Evolutionary conservation across 2,329 filamentous ascomycete species (phyloP).

Genomic region (Trichoderma sp.): DNA sequence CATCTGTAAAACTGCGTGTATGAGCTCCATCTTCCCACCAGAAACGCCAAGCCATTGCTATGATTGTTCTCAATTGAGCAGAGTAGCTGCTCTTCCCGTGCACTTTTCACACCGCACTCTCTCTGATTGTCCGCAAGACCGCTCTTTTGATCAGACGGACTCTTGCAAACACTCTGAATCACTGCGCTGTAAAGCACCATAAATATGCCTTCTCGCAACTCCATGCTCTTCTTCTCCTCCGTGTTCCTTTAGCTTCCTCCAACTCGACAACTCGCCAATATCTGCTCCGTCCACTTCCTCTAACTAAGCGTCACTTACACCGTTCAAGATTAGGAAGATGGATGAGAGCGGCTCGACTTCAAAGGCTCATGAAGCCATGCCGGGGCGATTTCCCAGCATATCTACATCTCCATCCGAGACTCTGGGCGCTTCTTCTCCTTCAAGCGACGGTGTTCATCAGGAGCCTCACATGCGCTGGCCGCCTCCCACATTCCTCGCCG

Average conservation of each 20-base stretch:
- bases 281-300: not conserved
- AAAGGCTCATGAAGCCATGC: not conserved
- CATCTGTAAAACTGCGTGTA: not conserved
- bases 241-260: not conserved
- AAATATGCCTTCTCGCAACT: not conserved
- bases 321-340: not conserved
- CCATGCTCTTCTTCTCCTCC: not conserved
- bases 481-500: not conserved
- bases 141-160: not conserved
- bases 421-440: not conserved
- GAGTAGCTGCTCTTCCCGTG: not conserved
- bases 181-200: conserved; percentile 6
- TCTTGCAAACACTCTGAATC: conserved; percentile 15
- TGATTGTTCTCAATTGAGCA: not conserved
- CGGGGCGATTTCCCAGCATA: not conserved
- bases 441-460: not conserved
- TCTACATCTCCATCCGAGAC: not conserved
- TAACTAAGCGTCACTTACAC: not conserved
- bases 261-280: not conserved
- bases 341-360: not conserved
- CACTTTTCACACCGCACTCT: not conserved
- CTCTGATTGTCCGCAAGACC: not conserved
- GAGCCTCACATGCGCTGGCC: conserved; percentile 15
- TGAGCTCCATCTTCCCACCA: not conserved
- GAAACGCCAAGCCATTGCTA: not conserved